Evolutionary conservation across 2,329 filamentous ascomycete species (phyloP).

Genomic region (Aotearoamyces nothofagi): DNA sequence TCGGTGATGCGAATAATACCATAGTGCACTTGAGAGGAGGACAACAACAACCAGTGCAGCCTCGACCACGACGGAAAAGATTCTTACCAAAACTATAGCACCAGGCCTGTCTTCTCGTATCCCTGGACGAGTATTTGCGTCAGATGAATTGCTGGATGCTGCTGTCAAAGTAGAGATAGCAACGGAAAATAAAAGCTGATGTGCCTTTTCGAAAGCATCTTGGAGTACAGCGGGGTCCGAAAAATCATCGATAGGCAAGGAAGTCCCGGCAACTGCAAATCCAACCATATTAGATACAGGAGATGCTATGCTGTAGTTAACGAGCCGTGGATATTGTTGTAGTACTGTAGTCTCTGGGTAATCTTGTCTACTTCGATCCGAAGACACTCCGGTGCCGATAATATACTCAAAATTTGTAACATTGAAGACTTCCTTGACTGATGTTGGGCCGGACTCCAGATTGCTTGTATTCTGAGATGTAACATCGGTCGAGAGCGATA

Average conservation of each 20-base stretch:
- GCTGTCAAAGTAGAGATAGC: constrained; percentile 11
- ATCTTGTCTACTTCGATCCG: constrained; percentile 3
- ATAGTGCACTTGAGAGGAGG: constrained; percentile 7
- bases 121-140: constrained; percentile 1
- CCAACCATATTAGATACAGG: constrained; percentile 20
- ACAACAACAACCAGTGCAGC: constrained; percentile 10
- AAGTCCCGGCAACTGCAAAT: constrained; percentile 20
- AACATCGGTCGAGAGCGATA: no score
- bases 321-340: constrained; percentile 9
- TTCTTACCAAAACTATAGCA: constrained; percentile 11
- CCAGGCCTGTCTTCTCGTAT: constrained; percentile 2
- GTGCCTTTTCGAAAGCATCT: constrained; percentile 22
- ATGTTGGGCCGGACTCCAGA: constrained; percentile 6
- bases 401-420: constrained; percentile 22
- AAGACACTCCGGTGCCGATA: constrained; percentile 14
- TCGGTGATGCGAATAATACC: constrained; percentile 8
- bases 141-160: background rate
- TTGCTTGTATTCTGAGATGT: no score
- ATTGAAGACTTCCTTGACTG: constrained; percentile 20
- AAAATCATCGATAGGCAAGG: constrained; percentile 17
- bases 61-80: constrained; percentile 15
- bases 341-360: constrained; percentile 7
- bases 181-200: constrained; percentile 25
- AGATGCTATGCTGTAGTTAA: constrained; percentile 11
- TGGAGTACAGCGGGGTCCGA: constrained; percentile 19